A percentile compares a stretch with the other conserved stretches of the same genome.
phyloP scores from a whole-genome alignment of 208 protist genomes.

The Porcisia deanei region DNA sequence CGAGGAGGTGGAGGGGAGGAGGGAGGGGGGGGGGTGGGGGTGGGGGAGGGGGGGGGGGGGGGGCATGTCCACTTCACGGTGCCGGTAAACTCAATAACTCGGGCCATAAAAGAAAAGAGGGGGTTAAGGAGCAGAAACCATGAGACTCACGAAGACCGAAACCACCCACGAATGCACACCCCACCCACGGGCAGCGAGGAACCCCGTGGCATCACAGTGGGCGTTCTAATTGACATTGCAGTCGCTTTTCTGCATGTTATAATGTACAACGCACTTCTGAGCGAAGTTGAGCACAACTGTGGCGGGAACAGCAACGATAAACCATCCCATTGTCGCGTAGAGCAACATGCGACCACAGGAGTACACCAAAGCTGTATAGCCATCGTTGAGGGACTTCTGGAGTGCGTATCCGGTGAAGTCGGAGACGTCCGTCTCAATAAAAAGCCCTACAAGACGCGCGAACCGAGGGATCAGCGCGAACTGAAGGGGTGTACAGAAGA shows the following conservation, averaged over 20 bases:
- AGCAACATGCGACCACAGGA: constrained; percentile 39
- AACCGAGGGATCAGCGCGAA: constrained; percentile 44
- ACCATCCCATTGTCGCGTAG: constrained; percentile 42
- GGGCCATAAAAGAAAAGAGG: too few species aligned
- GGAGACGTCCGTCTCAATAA: constrained; percentile 19
- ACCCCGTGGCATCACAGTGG: too few species aligned
- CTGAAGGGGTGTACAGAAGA: constrained; percentile 52
- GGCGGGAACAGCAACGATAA: constrained; percentile 16
- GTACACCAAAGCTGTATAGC: constrained; percentile 26
- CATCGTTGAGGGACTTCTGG: constrained; percentile 12
- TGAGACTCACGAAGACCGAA: too few species aligned
- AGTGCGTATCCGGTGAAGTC: constrained; percentile 38
- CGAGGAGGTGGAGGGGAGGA: too few species aligned
- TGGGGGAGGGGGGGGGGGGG: too few species aligned
- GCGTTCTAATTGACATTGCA: too few species aligned
- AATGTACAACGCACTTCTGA: constrained; percentile 5
- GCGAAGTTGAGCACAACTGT: constrained; percentile 10
- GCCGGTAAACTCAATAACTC: too few species aligned
- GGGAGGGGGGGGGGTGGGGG: too few species aligned
- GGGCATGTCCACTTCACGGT: too few species aligned
- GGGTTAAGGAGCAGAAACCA: too few species aligned
- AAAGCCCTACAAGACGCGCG: constrained; percentile 10
- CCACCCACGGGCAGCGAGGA: too few species aligned
- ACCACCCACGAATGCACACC: too few species aligned
- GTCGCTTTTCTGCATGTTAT: not conserved